Conservation (phyloP, 2,329 filamentous ascomycete genomes). For the Helicocarpus griseus region DNA sequence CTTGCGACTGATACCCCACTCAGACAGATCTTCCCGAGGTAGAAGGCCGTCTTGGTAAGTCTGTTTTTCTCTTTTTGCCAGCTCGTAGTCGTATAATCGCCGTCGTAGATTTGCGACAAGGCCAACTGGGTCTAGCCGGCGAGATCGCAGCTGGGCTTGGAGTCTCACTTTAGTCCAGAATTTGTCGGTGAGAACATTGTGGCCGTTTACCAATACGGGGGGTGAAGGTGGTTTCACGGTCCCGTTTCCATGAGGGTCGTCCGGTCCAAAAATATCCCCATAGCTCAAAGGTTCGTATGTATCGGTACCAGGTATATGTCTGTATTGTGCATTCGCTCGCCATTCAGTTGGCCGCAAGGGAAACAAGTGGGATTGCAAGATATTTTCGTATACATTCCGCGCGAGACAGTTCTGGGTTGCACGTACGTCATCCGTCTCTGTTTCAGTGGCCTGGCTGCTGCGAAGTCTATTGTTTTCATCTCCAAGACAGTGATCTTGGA, state of each 20-base stretch:
- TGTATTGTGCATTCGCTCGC: constrained; percentile 4
- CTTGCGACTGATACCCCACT: constrained; percentile 18
- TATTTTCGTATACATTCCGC: constrained; percentile 24
- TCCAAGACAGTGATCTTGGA: constrained; percentile 17
- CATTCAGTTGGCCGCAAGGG: constrained; percentile 13
- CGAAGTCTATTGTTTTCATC: constrained; percentile 3
- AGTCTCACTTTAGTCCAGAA: constrained; percentile 14
- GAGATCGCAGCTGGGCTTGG: not conserved
- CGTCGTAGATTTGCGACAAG: constrained; percentile 12
- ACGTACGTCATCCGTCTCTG: not conserved
- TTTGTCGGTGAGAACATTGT: constrained; percentile 9
- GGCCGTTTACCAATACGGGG: constrained; percentile 8
- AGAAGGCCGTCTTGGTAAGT: constrained; percentile 12
- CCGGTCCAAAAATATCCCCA: constrained; percentile 12
- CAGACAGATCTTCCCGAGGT: constrained; percentile 18
- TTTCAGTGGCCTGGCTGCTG: constrained; percentile 3
- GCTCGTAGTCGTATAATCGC: constrained; percentile 17
- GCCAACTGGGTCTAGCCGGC: not conserved
- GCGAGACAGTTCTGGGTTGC: constrained; percentile 14
- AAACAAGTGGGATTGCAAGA: constrained; percentile 16
- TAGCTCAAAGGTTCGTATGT: constrained; percentile 6
- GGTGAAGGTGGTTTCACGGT: not conserved
- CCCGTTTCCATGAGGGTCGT: not conserved
- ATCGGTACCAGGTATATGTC: not conserved
- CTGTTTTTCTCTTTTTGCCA: constrained; percentile 4